Base-by-base conservation (phyloP, 2,329 filamentous ascomycete genomes). In the Aspergillus sp. region DNA sequence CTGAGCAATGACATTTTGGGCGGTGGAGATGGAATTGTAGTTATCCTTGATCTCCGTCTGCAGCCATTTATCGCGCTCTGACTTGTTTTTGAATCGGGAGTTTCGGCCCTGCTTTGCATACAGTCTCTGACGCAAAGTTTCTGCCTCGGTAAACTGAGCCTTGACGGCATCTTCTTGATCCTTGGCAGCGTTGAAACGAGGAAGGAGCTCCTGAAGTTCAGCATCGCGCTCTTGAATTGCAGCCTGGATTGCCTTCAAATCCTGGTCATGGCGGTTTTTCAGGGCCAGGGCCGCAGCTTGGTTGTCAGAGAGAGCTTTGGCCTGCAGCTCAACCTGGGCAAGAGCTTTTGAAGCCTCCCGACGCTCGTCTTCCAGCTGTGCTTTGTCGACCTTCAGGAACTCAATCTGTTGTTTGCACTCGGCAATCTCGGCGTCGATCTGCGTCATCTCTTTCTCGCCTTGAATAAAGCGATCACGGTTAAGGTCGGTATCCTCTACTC, bases 71-170 rank as follows among this genome's bases (percentile, higher is more conserved):
- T 99, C 93, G 41, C 95, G 86, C 67, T 97, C 90, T 8, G 83
- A 82, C 76, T 96, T 96, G 69, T 85, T 95, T 65, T 82, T 88
- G 72, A 96, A 99, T 56, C 90, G 88, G 16, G 88, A 87, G 59
- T 88, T 91, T 43, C 93, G 87, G 41, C 88, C 90, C 73, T 99
- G 93, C 71, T 99, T 99, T 47, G 89, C 89, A 66, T 95, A 90
- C 7, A 99, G 81, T 35, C 92, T 86, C 58, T 88, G 85, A 40
- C 89, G 82, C 4, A 83, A 81, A 7, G 86, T 86, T 63, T 95
- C 88, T 0, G 88, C 88, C 46, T 88, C 80, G 44, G 91, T 87
- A 10, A 97, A 79, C 53, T 88, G 84, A 50, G 86, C 79, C 63
- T 86, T 87, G 24, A 89, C 77, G 14, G 83, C 80, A 14, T 81